These are phyloP conservation scores for Narthecium ossifragum DNA, from an alignment of 106 monocot species.

Conservation along the genomic window DNA sequence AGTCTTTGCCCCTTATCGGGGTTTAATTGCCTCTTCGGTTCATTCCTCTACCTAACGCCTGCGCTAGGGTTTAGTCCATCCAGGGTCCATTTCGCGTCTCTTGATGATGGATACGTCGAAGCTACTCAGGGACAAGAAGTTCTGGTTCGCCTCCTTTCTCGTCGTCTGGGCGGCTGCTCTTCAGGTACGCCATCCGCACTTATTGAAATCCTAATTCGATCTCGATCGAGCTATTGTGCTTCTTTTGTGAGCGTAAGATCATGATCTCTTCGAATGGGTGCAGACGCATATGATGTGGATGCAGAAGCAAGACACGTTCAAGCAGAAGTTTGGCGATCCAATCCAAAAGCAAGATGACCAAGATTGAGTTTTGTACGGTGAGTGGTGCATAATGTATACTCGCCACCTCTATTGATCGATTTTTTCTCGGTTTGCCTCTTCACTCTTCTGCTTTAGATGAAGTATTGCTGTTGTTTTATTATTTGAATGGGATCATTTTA, in stretches of 20 bases:
- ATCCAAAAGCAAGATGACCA: conserved; percentile 1
- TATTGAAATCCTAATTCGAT: neutral
- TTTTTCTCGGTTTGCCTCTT: too few species aligned
- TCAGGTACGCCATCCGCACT: conserved; percentile 26
- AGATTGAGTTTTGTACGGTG: neutral
- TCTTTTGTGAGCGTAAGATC: neutral
- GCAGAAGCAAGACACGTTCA: conserved; percentile 58
- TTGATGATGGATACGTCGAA: conserved; percentile 50
- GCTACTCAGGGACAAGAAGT: conserved; percentile 54
- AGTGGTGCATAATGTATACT: too few species aligned
- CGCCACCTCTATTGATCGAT: too few species aligned
- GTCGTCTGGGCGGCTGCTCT: conserved; percentile 65
- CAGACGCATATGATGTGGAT: conserved; percentile 81
- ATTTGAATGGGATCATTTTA: too few species aligned
- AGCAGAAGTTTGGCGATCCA: conserved; percentile 43
- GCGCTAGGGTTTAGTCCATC: too few species aligned
- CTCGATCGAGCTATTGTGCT: neutral
- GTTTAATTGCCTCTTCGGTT: too few species aligned
- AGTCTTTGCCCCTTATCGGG: too few species aligned
- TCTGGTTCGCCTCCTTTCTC: conserved; percentile 66
- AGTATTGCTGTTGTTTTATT: too few species aligned
- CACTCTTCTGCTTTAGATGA: too few species aligned
- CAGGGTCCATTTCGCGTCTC: too few species aligned
- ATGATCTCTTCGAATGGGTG: neutral
- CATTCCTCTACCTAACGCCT: too few species aligned